Conservation (phyloP, 805 yeast genomes). For the Hanseniaspora meyeri region DNA sequence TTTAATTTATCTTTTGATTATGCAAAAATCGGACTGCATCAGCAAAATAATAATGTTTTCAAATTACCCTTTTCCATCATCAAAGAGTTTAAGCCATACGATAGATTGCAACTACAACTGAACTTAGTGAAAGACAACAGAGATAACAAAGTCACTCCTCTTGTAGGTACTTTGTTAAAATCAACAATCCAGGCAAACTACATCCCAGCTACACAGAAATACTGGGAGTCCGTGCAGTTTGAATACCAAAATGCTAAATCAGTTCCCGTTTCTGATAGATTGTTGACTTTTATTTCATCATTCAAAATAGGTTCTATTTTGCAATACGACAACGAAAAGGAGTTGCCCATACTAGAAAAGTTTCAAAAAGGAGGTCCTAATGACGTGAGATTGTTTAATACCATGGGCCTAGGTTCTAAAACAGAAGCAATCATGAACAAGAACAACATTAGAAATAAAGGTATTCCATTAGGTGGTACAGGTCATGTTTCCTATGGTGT, state of each 20-base stretch:
- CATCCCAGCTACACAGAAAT: slow-evolving; percentile 1
- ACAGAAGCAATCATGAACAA: neutral
- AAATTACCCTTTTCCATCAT: slow-evolving; percentile 4
- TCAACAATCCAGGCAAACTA: slow-evolving; percentile 8
- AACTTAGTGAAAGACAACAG: slow-evolving; percentile 31
- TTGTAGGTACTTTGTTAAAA: slow-evolving; percentile 33
- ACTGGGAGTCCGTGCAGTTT: slow-evolving; percentile 12
- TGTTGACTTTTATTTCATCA: neutral
- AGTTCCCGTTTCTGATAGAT: neutral
- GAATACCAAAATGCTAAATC: slow-evolving; percentile 9
- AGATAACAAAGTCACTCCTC: slow-evolving; percentile 33
- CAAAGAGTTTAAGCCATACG: slow-evolving; percentile 6
- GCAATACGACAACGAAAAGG: slow-evolving; percentile 1
- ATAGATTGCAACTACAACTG: slow-evolving; percentile 3
- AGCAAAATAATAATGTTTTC: slow-evolving; percentile 4
- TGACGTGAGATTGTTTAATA: slow-evolving; percentile 56
- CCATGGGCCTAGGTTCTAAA: slow-evolving; percentile 55
- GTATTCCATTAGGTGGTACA: slow-evolving; percentile 58
- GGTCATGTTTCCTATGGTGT: slow-evolving; percentile 44
- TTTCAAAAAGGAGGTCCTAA: slow-evolving; percentile 75
- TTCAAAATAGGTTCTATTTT: slow-evolving; percentile 9
- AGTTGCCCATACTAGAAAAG: slow-evolving; percentile 54
- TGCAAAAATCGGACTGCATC: slow-evolving; percentile 8
- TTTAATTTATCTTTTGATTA: slow-evolving; percentile 1
- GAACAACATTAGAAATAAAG: slow-evolving; percentile 25